These are phyloP conservation scores for Hymenoscyphus albidus DNA, from an alignment of 2,329 filamentous ascomycete species.

Conservation along the genomic window DNA sequence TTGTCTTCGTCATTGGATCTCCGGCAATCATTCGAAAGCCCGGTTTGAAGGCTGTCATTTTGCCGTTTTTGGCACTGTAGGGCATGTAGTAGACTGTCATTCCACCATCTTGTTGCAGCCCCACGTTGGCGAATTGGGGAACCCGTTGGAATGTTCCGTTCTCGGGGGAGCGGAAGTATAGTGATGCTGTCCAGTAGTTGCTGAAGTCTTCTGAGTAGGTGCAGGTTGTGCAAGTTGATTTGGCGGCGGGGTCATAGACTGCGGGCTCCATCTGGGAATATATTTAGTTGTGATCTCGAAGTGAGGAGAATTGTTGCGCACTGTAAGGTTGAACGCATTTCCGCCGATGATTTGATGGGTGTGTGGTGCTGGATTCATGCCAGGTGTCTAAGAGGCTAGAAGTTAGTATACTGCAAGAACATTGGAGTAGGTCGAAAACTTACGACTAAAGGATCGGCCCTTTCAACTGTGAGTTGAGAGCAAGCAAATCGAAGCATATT, in stretches of 20 bases:
- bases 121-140: conserved; percentile 20
- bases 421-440: too few relatives aligned
- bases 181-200: conserved; percentile 34
- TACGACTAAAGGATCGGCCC: conserved; percentile 55
- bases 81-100: conserved; percentile 38
- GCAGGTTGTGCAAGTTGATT: conserved; percentile 32
- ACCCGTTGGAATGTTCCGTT: conserved; percentile 34
- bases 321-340: conserved; percentile 21
- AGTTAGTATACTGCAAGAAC: too few relatives aligned
- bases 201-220: conserved; percentile 36
- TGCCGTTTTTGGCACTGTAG: conserved; percentile 29
- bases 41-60: conserved; percentile 49
- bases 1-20: conserved; percentile 43
- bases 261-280: conserved; percentile 34
- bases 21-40: conserved; percentile 65
- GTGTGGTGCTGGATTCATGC: conserved; percentile 30
- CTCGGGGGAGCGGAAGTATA: conserved; percentile 29
- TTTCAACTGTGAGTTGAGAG: conserved; percentile 40
- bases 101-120: conserved; percentile 34
- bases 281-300: conserved; percentile 5
- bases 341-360: conserved; percentile 26
- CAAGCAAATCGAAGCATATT: conserved; percentile 21
- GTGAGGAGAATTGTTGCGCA: background rate
- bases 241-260: conserved; percentile 27
- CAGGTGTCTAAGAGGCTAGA: conserved; percentile 38